Base-by-base conservation (phyloP, 441 rosid species). In the Breynia disticha region DNA sequence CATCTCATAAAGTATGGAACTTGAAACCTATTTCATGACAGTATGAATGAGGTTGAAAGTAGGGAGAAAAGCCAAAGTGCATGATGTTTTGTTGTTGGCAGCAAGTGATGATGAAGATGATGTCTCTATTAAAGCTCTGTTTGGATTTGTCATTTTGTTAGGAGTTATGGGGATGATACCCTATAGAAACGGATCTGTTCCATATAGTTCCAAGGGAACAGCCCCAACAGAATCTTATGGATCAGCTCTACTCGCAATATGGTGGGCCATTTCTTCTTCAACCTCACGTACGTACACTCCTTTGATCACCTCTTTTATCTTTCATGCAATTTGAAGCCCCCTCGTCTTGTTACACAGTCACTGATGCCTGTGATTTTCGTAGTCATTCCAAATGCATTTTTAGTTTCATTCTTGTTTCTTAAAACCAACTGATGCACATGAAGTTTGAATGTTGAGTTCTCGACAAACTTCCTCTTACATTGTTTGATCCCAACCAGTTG, bases 211-310 rank as follows among this genome's bases (percentile, higher is more conserved):
- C 70, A 64, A 72, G 70, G 80, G 75, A 69, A 68, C 77, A 77
- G 45, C 63, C 74, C 69, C 80, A 72, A 72, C 77, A 64, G 82
- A 72, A 77, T 75, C 80, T 71, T 63, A 56, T 35, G 71, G 66
- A 62, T 51, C 65, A 60, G 66, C 70, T 76, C 72, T 68, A 50
- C 67, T 46, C 19, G 62, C 70, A 61, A 66, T 70, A 50, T 51
- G 43, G 80, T 55, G 75, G 82, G 70, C 48, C 73, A 54, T 41
- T 7, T 15, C 10, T 15, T 3, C n/a, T 15, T 41, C 44, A 11
- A 13, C 44, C n/a, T 28, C 35, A 28, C 35, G 7, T 1, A 9
- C 8, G 35, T 28, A 28, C 35, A 28, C 35, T 28, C 8, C 14
- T 38, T 20, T 37, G 46, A 52, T 17, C 19, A 32, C 49, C 24